Conservation (phyloP, 345 rosid genomes). For the Cardamine resedifolia region DNA sequence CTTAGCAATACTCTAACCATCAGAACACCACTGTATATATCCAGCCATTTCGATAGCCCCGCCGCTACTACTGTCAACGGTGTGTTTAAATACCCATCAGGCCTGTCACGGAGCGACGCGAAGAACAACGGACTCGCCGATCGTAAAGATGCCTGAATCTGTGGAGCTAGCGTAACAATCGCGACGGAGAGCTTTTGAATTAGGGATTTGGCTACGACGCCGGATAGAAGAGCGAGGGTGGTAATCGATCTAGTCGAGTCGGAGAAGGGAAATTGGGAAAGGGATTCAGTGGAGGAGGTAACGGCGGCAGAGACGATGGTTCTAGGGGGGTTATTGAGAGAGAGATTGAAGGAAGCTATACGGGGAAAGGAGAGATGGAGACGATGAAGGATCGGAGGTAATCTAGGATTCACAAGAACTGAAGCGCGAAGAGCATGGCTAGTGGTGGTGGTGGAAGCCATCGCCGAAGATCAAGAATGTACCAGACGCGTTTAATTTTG, state of each 20-base stretch:
- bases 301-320: constrained; percentile 30
- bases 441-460: constrained; percentile 25
- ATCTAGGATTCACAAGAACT: not conserved
- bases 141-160: constrained; percentile 35
- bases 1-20: constrained; percentile 92
- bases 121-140: constrained; percentile 59
- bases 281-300: constrained; percentile 2
- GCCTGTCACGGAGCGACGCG: constrained; percentile 56
- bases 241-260: constrained; percentile 50
- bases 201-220: constrained; percentile 37
- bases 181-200: constrained; percentile 37
- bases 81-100: constrained; percentile 57
- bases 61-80: constrained; percentile 87
- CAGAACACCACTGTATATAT: constrained; percentile 81
- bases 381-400: not conserved
- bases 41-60: constrained; percentile 83
- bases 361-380: constrained; percentile 9
- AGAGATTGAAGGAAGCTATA: constrained; percentile 22
- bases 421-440: constrained; percentile 22
- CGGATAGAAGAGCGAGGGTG: constrained; percentile 37
- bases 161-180: constrained; percentile 33
- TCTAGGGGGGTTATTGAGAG: constrained; percentile 19
- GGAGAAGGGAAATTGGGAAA: constrained; percentile 28
- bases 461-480: not conserved
- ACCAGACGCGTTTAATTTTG: not conserved